Conservation (phyloP, 768 basidiomycete genomes). For the Collybia nuda region DNA sequence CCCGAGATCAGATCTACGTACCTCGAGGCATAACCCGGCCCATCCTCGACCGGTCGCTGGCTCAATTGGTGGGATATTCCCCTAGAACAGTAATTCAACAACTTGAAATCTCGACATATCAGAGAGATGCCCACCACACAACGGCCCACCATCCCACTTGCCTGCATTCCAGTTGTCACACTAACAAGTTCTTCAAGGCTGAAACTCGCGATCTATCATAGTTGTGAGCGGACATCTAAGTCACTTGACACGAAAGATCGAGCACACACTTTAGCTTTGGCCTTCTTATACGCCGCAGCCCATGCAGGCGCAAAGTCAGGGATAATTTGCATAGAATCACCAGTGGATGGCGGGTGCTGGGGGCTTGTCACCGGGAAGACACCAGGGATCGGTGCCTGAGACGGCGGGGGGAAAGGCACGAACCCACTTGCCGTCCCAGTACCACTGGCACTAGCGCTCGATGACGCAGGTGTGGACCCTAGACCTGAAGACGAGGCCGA, state of each 20-base stretch:
- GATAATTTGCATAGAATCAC: slow-evolving; percentile 11
- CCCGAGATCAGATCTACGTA: slow-evolving; percentile 15
- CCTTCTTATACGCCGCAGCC: slow-evolving; percentile 43
- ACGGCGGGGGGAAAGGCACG: slow-evolving; percentile 40
- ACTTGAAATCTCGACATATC: background rate
- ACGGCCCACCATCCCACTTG: slow-evolving; percentile 32
- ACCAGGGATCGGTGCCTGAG: slow-evolving; percentile 40
- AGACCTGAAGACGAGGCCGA: background rate
- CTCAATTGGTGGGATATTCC: slow-evolving; percentile 43
- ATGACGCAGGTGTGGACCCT: background rate
- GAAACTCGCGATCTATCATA: slow-evolving; percentile 28
- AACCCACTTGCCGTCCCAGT: slow-evolving; percentile 14
- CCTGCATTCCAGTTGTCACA: slow-evolving; percentile 46
- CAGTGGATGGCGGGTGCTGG: slow-evolving; percentile 40
- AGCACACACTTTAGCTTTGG: slow-evolving; percentile 31
- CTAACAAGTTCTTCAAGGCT: slow-evolving; percentile 49
- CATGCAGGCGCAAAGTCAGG: slow-evolving; percentile 31
- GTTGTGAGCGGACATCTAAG: too few relatives aligned
- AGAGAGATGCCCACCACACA: slow-evolving; percentile 44
- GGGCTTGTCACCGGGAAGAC: slow-evolving; percentile 46
- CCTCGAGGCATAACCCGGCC: slow-evolving; percentile 56
- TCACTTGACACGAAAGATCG: too few relatives aligned
- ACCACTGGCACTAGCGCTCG: background rate
- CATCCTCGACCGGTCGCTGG: slow-evolving; percentile 23
- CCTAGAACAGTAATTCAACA: slow-evolving; percentile 8